Conservation (phyloP, 2,329 filamentous ascomycete species). For the Fusarium sp. region DNA sequence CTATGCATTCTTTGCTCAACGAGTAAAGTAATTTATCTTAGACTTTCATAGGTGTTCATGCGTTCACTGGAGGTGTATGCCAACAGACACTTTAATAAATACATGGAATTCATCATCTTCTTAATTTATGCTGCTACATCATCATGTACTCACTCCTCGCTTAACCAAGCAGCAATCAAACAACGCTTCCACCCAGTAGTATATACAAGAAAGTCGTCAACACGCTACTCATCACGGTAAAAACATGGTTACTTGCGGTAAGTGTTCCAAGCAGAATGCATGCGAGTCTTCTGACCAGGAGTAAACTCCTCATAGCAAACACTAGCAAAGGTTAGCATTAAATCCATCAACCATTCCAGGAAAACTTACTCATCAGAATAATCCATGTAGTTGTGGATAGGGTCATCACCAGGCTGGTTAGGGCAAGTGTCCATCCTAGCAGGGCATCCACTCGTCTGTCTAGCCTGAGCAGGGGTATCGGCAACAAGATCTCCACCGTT, state of each 20-base stretch:
- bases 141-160: not conserved
- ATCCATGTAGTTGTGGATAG: slow-evolving; percentile 54
- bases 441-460: slow-evolving; percentile 51
- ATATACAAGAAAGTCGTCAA: not conserved
- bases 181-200: not conserved
- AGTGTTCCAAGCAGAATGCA: slow-evolving; percentile 39
- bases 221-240: accelerated
- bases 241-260: slow-evolving; percentile 14
- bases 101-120: too few relatives aligned
- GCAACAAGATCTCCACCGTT: slow-evolving; percentile 53
- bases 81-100: too few relatives aligned
- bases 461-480: slow-evolving; percentile 55
- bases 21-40: too few relatives aligned
- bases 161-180: accelerated
- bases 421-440: slow-evolving; percentile 50
- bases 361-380: slow-evolving; percentile 55
- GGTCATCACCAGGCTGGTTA: slow-evolving; percentile 46
- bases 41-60: too few relatives aligned
- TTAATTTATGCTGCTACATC: not conserved
- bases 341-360: accelerated
- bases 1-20: too few relatives aligned
- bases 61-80: too few relatives aligned
- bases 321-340: not conserved
- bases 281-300: slow-evolving; percentile 34
- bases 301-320: slow-evolving; percentile 43